Evolutionary conservation across 2,329 filamentous ascomycete genomes (phyloP), one percentile per base, ranked within the genome.

Genomic region (Zasmidium cellare): DNA sequence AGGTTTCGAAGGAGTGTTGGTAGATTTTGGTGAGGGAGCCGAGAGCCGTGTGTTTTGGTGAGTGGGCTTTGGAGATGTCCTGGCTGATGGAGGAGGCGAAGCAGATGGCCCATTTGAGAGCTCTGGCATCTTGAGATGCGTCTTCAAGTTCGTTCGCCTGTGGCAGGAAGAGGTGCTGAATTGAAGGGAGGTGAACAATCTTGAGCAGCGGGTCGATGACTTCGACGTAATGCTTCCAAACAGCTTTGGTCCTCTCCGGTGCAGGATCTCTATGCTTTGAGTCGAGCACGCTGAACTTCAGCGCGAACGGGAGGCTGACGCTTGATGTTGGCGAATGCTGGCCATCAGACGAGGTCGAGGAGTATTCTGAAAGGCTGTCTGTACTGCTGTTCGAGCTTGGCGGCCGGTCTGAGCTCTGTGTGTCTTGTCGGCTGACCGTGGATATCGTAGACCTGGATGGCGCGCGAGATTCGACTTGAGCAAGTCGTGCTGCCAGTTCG

Each of bases 171-270:
- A 65, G 46, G 22, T 58, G 52, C 44, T 62, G 61, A 3, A 60
- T 53, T 12, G 60, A 56, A 14, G 61, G 46, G 2, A 56, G 46
- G 28, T 63, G 60, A 1, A 65, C 51, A 38, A 65, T 50, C 53
- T 63, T 65, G 46, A 65, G 52, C 48, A 65, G 24, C 23, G 63
- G 63, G 18, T 65, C 60, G n/a, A 63, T 49, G 46, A 54, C 60
- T 7, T 55, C 53, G n/a, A 46, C 48, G 28, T 60, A 63, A 22
- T 63, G 56, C 41, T 63, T 48, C 63, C 60, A 63, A 52, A 65
- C 57, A 31, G 57, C 57, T 48, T 55, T 53, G 2, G 58, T 53
- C 23, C 60, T 57, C 41, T 62, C 57, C 5, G 60, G 51, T 18
- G 57, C 53, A 6, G 58, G 23, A 16, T 62, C 45, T 35, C 59